Evolutionary conservation across 2,329 filamentous ascomycete species (phyloP), one percentile per base, ranked within the genome.

Genomic region (Alternaria gansuensis): DNA sequence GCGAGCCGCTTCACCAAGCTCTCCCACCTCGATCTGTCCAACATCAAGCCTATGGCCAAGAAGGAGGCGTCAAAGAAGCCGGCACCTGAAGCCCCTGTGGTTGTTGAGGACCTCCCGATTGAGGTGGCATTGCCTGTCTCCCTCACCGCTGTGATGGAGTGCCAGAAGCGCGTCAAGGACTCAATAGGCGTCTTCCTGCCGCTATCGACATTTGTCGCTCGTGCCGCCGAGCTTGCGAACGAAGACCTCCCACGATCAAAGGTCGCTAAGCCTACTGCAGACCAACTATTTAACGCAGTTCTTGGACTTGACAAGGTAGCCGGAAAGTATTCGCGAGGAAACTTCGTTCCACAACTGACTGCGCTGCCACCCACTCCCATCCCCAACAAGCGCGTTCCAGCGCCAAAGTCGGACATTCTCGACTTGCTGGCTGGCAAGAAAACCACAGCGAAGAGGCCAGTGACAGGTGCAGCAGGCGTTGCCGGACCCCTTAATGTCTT

Each of bases 221-320:
- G 93, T 53, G 95, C 95, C 39, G 86, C 91, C 39, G 89, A 95
- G 71, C 80, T 96, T 26, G 95, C 95, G 60, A 98, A 98, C 79
- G 90, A 95, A 63, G 87, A 90, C 44, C 85, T 98, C 7, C 94
- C 94, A 3, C 82, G 85, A 28, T 85, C 88, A 5, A 83, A 87
- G 59, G 82, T 82, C 60, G 83, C 85, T 44, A 84, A 87, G 73
- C 89, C 90, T 13, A 88, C 90, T 0, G 82, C 90, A 34, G 87
- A 93, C 73, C 92, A 96, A 75, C 86, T 99, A 11, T 98, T 98
- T 80, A 88, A 97, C 75, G 88, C 94, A 70, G 84, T 98, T 13
- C 85, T 99, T 7, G 94, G 93, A 9, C 81, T 93, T 21, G 79
- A 85, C 66, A 80, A 82, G 57, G 82, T 85, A 57, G 57, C 62